These are phyloP conservation scores for Dryadomyces quercivorus DNA, from an alignment of 2,329 filamentous ascomycete genomes.

Conservation along the genomic window DNA sequence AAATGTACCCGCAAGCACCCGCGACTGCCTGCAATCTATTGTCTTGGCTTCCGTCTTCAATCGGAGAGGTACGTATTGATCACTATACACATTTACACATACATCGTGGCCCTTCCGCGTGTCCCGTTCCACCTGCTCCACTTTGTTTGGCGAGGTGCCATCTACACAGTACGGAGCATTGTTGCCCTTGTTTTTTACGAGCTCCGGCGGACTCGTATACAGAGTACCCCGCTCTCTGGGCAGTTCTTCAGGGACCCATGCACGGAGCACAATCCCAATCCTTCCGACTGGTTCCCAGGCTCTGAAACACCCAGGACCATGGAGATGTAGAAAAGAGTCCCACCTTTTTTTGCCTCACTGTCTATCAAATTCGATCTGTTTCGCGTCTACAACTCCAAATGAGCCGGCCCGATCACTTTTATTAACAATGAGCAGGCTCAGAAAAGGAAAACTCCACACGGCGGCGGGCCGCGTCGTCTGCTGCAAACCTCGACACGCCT, in stretches of 20 bases:
- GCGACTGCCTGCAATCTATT: slow-evolving; percentile 64
- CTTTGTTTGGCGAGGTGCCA: background rate
- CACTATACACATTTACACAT: background rate
- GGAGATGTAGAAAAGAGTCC: background rate
- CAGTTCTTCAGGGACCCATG: no score
- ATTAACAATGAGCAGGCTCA: slow-evolving; percentile 15
- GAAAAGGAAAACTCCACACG: slow-evolving; percentile 33
- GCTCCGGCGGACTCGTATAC: no score
- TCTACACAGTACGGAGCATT: background rate
- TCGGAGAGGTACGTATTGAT: slow-evolving; percentile 49
- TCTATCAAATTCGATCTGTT: background rate
- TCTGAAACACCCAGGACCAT: background rate
- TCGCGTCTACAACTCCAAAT: background rate
- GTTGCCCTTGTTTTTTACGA: background rate
- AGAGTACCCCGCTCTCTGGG: no score
- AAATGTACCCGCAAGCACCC: slow-evolving; percentile 57
- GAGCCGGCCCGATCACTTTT: background rate
- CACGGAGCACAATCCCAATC: background rate
- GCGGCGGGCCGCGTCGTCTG: slow-evolving; percentile 49
- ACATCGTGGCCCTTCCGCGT: background rate
- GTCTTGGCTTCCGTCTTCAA: slow-evolving; percentile 57
- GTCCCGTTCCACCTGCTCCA: background rate
- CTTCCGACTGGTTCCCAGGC: background rate
- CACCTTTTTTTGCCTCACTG: background rate
- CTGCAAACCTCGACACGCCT: slow-evolving; percentile 46